A percentile compares a stretch with the other conserved stretches of the same genome.
Conservation (phyloP, 306 rosid species). For the Cucurbita maxima region DNA sequence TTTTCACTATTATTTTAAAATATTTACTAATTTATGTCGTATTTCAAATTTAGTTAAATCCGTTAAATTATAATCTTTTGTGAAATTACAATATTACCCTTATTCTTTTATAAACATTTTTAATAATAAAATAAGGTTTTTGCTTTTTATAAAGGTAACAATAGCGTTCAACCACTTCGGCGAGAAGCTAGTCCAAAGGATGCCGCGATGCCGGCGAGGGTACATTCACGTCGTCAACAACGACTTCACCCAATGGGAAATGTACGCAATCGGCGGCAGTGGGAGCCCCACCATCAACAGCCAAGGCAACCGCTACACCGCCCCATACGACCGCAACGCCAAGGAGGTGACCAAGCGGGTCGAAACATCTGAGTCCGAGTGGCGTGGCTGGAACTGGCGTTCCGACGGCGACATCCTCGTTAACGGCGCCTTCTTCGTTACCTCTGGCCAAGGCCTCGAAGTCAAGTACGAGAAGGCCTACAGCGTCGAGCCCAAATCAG, state of each 20-base stretch:
- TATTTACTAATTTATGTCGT: too few species aligned
- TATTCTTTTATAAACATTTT: too few species aligned
- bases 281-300: constrained; percentile 67
- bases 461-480: constrained; percentile 44
- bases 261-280: constrained; percentile 91
- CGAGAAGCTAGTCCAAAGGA: constrained; percentile 55
- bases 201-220: constrained; percentile 81
- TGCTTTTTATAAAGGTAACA: constrained; percentile 40
- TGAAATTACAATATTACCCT: too few species aligned
- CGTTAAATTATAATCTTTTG: too few species aligned
- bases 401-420: constrained; percentile 72
- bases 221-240: constrained; percentile 83
- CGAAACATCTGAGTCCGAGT: constrained; percentile 32
- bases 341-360: constrained; percentile 77
- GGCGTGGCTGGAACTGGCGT: constrained; percentile 78
- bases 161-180: constrained; percentile 92
- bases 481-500: constrained; percentile 63
- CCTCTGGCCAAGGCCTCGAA: constrained; percentile 37
- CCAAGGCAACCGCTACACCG: constrained; percentile 65
- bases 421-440: constrained; percentile 66
- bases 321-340: constrained; percentile 40
- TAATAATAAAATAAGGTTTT: too few species aligned
- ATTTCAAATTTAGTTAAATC: too few species aligned
- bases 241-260: constrained; percentile 72
- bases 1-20: too few species aligned